Conservation (phyloP, 2,329 filamentous ascomycete genomes). For the Tothia fuscella region DNA sequence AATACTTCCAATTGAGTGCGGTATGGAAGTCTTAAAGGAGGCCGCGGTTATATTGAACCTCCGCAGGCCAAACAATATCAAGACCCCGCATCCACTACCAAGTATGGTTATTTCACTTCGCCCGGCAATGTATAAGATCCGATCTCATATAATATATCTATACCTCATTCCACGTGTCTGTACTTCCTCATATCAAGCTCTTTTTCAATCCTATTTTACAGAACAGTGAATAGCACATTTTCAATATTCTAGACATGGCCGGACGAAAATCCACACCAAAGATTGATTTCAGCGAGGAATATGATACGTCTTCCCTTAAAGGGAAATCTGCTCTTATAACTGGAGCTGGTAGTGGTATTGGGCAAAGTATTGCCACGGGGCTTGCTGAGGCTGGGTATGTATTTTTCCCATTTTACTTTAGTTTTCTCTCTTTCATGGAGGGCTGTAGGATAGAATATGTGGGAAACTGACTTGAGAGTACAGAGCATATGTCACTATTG, state of each 20-base stretch:
- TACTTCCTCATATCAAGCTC: no score
- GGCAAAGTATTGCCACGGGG: constrained; percentile 14
- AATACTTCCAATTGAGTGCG: no score
- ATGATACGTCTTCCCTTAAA: constrained; percentile 14
- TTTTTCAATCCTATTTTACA: no score
- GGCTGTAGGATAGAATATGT: neutral
- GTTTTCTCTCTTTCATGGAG: neutral
- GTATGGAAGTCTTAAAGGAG: no score
- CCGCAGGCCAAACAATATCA: no score
- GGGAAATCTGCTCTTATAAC: constrained; percentile 18
- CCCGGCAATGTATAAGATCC: no score
- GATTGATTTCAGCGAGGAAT: constrained; percentile 14
- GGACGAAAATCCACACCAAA: neutral
- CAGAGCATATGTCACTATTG: constrained; percentile 19
- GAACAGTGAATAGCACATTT: no score
- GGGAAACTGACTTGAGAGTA: neutral
- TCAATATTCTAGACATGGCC: neutral
- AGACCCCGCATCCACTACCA: no score
- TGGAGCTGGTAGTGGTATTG: constrained; percentile 18
- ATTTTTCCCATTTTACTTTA: neutral
- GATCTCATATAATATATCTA: no score
- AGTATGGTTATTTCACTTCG: no score
- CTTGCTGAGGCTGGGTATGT: constrained; percentile 18
- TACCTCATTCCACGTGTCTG: no score
- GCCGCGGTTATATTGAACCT: no score